Base-by-base conservation (phyloP, 306 rosid species). In the Lathyrus sativus region DNA sequence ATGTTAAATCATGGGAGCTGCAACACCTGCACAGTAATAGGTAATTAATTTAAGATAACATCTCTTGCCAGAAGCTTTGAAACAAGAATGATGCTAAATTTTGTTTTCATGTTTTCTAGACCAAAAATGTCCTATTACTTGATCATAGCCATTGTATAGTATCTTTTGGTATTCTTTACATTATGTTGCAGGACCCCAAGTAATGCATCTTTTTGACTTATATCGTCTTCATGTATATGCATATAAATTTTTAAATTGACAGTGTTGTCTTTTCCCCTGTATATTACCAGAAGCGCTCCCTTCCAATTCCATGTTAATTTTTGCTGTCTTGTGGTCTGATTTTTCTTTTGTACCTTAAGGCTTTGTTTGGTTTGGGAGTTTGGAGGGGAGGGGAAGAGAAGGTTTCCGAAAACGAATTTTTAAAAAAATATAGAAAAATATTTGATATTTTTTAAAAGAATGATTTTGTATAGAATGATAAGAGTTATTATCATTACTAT, bases 101-200 rank as follows among this genome's bases (percentile, higher is more conserved):
- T 39, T 14, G 41, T 29, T 58, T 58, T 58, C 12, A 2, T 58
- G 43, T 31, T 58, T 29, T 58, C 19, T 12, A 31, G n/a, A n/a
- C 63, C 57, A 37, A 19, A 74, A 74, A 37, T 62, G 56, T 64
- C 56, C 74, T 39, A 54, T 31, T 71, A 68, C 63, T 74, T 76
- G 60, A 66, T 77, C 62, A 9, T 41, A 76, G 78, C 72, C 60
- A 8, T 14, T 33, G 72, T 79, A 7, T 46, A 14, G 19, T 78
- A 56, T 38, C 38, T 73, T 76, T 63, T 76, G 79, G 59, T 82
- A 68, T 76, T 80, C 80, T 85, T 78, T 76, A 72, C 68, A 65
- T 74, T 56, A 63, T 76, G 83, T 57, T 79, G 55, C 74, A 78
- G 86, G 67, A 78, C 74, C 70, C 28, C 67, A 11, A 69, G 81